Percentiles rank a stretch among this genome's conserved stretches.
These are phyloP conservation scores for Corymbia maculata DNA, from an alignment of 345 rosid species.

Conservation along the genomic window DNA sequence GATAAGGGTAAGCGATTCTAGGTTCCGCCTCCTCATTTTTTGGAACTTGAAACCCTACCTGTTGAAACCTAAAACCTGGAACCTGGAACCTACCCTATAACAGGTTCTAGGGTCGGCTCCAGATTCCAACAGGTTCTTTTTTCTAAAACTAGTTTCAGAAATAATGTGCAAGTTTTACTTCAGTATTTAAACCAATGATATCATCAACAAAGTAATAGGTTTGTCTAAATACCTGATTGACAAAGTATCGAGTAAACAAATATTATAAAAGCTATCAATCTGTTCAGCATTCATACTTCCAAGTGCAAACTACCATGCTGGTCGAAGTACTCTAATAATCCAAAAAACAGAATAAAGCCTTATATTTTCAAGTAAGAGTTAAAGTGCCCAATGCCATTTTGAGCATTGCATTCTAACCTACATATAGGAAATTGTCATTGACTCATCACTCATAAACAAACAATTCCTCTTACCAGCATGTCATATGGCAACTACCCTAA, in stretches of 20 bases:
- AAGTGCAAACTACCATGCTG: neutral
- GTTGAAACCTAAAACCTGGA: too few relatives aligned
- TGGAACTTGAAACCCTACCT: too few relatives aligned
- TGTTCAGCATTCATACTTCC: neutral
- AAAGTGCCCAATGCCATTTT: neutral
- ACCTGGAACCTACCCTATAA: too few relatives aligned
- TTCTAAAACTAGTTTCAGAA: too few relatives aligned
- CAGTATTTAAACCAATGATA: too few relatives aligned
- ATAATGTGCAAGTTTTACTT: too few relatives aligned
- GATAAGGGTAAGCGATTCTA: too few relatives aligned
- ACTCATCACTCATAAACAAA: neutral
- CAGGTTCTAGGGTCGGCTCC: too few relatives aligned
- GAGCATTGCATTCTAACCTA: neutral
- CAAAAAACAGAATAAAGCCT: neutral
- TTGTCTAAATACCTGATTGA: neutral
- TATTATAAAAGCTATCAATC: neutral
- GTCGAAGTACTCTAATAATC: neutral
- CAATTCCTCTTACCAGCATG: slow-evolving; percentile 54
- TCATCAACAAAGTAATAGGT: neutral
- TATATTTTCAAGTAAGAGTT: neutral
- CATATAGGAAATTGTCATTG: neutral
- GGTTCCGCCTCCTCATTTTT: too few relatives aligned
- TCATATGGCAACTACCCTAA: slow-evolving; percentile 93
- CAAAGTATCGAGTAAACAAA: neutral
- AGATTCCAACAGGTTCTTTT: too few relatives aligned